Conservation (phyloP, 352 stramenopile species). For the Albugo candida region DNA sequence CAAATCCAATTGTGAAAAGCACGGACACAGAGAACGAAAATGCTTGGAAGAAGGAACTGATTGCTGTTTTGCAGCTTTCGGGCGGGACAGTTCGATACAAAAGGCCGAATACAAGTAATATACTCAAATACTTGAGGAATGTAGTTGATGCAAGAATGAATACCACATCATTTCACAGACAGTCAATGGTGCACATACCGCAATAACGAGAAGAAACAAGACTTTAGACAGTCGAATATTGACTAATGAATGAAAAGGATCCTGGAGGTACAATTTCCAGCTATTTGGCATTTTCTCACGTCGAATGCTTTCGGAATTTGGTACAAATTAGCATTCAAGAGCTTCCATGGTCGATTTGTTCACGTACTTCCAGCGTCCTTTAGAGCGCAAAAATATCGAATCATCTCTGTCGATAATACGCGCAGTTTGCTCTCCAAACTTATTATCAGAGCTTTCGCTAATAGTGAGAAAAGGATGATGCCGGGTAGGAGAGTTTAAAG, state of each 20-base stretch:
- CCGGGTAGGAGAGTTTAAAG: no score
- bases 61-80: slow-evolving; percentile 38
- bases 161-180: background rate
- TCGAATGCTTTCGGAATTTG: slow-evolving; percentile 29
- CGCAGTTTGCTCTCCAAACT: slow-evolving; percentile 11
- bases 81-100: slow-evolving; percentile 52
- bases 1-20: slow-evolving; percentile 66
- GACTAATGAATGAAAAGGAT: slow-evolving; percentile 67
- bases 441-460: no score
- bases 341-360: background rate
- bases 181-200: slow-evolving; percentile 11
- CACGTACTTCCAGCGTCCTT: slow-evolving; percentile 62
- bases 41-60: slow-evolving; percentile 43
- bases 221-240: slow-evolving; percentile 73
- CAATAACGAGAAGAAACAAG: slow-evolving; percentile 14
- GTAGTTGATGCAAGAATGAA: background rate
- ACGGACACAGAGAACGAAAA: slow-evolving; percentile 71
- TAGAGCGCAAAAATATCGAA: slow-evolving; percentile 36
- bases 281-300: slow-evolving; percentile 57
- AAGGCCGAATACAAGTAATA: slow-evolving; percentile 41
- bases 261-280: slow-evolving; percentile 69
- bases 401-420: slow-evolving; percentile 62
- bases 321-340: background rate
- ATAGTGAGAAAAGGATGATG: no score
- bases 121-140: slow-evolving; percentile 29